These are phyloP conservation scores for Thalassiosira mediterranea DNA, from an alignment of 352 stramenopile species.

Conservation along the genomic window DNA sequence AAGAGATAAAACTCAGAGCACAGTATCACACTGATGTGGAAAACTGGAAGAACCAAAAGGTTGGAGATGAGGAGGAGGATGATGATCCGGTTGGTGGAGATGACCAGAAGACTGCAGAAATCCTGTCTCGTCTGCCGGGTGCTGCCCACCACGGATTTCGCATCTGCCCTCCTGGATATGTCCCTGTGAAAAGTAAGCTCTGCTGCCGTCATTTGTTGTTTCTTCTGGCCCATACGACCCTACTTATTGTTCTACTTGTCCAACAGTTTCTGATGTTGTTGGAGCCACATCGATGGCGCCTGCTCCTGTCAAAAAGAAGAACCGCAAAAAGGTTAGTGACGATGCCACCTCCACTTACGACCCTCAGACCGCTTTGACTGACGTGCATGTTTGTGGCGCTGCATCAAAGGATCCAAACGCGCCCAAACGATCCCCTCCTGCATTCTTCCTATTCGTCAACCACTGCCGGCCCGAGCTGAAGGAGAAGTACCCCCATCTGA, in stretches of 20 bases:
- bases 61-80: conserved; percentile 6
- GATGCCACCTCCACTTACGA: neutral
- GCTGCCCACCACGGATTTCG: too few species aligned
- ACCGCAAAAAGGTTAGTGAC: neutral
- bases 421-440: conserved; percentile 33
- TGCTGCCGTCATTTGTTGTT: too few species aligned
- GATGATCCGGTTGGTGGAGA: neutral
- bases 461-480: conserved; percentile 25
- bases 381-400: too few species aligned
- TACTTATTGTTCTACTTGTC: neutral
- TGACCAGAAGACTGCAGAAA: conserved; percentile 1
- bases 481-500: conserved; percentile 19
- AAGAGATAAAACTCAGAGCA: conserved; percentile 31
- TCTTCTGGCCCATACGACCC: too few species aligned
- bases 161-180: too few species aligned
- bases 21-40: conserved; percentile 36
- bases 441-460: conserved; percentile 41
- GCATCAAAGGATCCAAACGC: conserved; percentile 32
- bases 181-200: too few species aligned
- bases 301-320: neutral
- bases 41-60: conserved; percentile 23
- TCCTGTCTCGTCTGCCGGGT: too few species aligned
- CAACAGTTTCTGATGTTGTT: neutral
- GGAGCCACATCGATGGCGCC: neutral
- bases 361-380: neutral